Percentiles rank a stretch among this genome's conserved stretches.
Evolutionary conservation across 768 basidiomycete genomes (phyloP).

Genomic region (Tubosaeta sp.): DNA sequence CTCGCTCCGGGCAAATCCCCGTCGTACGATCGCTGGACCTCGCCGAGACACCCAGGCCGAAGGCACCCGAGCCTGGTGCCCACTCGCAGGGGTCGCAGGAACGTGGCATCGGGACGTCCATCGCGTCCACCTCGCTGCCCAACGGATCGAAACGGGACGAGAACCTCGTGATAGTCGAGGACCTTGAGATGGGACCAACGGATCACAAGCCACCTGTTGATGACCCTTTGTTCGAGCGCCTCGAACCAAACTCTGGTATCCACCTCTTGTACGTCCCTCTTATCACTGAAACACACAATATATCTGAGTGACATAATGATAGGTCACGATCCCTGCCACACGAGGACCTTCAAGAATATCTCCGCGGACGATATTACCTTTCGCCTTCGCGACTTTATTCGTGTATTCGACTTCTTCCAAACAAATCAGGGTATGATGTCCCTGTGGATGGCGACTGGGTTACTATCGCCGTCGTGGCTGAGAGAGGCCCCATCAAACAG

Average conservation of each 20-base stretch:
- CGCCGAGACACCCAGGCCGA: conserved; percentile 16
- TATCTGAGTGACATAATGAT: conserved; percentile 12
- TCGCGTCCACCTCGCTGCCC: conserved; percentile 3
- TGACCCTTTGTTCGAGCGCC: conserved; percentile 69
- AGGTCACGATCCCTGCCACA: conserved; percentile 75
- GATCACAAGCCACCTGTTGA: conserved; percentile 67
- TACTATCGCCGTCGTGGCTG: conserved; percentile 93
- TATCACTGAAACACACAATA: background rate
- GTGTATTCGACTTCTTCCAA: conserved; percentile 66
- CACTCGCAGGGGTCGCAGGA: conserved; percentile 6
- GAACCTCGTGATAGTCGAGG: conserved; percentile 66
- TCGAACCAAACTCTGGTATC: conserved; percentile 93
- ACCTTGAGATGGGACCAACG: conserved; percentile 71
- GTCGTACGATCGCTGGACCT: conserved; percentile 32
- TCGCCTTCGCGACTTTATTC: conserved; percentile 90
- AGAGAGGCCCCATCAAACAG: conserved; percentile 75
- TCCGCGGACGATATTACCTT: conserved; percentile 81
- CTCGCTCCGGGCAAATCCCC: conserved; percentile 9
- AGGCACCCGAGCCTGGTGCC: background rate
- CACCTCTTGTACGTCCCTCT: conserved; percentile 62
- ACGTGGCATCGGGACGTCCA: conserved; percentile 2
- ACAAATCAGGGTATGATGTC: conserved; percentile 84
- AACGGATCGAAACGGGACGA: conserved; percentile 46
- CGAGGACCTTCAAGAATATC: conserved; percentile 73
- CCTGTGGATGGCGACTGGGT: conserved; percentile 93